A percentile compares a stretch with the other conserved stretches of the same genome.
phyloP scores from a whole-genome alignment of 2,329 filamentous ascomycete species.

The Dryadomyces quercivorus region DNA sequence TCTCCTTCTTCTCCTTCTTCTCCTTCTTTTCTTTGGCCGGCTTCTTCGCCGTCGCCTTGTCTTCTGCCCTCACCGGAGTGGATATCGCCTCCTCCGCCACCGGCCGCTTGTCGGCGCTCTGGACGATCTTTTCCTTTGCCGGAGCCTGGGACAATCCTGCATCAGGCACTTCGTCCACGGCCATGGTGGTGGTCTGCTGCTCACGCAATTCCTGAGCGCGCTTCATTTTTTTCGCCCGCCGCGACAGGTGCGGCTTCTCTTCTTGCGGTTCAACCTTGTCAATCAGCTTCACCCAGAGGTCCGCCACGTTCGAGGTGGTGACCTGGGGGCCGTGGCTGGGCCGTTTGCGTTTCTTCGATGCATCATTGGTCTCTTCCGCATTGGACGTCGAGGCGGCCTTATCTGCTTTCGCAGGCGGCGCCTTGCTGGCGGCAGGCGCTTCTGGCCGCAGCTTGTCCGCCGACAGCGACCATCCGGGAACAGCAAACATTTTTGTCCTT shows the following conservation, averaged over 20 bases:
- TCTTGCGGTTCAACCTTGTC: conserved; percentile 35
- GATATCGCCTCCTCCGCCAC: background rate
- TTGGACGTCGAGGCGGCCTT: conserved; percentile 16
- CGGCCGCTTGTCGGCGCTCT: background rate
- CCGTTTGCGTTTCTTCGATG: conserved; percentile 46
- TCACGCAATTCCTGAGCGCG: conserved; percentile 9
- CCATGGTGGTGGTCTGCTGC: conserved; percentile 3
- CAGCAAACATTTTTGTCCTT: conserved; percentile 63
- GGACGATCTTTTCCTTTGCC: conserved; percentile 4
- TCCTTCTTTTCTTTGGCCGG: conserved; percentile 16
- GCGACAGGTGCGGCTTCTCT: background rate
- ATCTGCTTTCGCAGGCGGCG: background rate
- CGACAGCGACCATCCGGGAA: conserved; percentile 83
- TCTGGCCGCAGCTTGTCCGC: conserved; percentile 61
- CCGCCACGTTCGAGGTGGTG: conserved; percentile 58
- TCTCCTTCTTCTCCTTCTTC: conserved; percentile 9
- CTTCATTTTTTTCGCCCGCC: conserved; percentile 14
- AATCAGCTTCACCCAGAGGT: conserved; percentile 69
- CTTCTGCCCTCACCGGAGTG: background rate
- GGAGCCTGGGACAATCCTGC: background rate
- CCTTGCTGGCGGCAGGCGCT: conserved; percentile 22
- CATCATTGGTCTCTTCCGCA: background rate
- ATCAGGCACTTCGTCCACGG: background rate
- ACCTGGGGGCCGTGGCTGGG: conserved; percentile 27
- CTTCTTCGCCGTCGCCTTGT: background rate